These are phyloP conservation scores for Solanum ossicruentum DNA, from an alignment of 257 asterid genomes.

Conservation along the genomic window DNA sequence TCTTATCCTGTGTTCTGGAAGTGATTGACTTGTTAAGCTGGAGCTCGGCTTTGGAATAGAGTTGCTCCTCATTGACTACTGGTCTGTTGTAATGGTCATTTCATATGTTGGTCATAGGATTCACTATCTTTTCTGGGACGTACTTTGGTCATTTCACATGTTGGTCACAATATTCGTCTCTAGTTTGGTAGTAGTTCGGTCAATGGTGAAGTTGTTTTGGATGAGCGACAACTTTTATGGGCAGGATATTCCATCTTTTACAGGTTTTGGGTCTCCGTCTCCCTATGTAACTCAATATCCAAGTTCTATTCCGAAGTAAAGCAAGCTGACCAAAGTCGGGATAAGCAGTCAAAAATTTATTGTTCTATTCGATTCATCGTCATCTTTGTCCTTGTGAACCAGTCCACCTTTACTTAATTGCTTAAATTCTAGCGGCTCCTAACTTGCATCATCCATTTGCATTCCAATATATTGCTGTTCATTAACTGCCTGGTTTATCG, in stretches of 20 bases:
- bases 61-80: not conserved
- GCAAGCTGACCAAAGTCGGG: not conserved
- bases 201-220: not conserved
- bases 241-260: not conserved
- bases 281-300: not conserved
- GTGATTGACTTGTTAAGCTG: not conserved
- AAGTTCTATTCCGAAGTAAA: not conserved
- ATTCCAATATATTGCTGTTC: not conserved
- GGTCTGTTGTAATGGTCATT: not conserved
- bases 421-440: not conserved
- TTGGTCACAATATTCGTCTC: not conserved
- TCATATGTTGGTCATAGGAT: not conserved
- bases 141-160: not conserved
- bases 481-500: not conserved
- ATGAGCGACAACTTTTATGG: not conserved
- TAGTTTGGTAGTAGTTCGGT: not conserved
- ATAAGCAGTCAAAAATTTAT: not conserved
- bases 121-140: not conserved
- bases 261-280: not conserved
- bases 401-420: not conserved
- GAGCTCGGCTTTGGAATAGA: not conserved
- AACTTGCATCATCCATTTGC: not conserved
- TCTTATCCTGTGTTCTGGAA: not conserved
- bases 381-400: not conserved
- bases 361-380: not conserved